Conservation (phyloP, 805 yeast genomes). For the Debaryomyces tyrocola region DNA sequence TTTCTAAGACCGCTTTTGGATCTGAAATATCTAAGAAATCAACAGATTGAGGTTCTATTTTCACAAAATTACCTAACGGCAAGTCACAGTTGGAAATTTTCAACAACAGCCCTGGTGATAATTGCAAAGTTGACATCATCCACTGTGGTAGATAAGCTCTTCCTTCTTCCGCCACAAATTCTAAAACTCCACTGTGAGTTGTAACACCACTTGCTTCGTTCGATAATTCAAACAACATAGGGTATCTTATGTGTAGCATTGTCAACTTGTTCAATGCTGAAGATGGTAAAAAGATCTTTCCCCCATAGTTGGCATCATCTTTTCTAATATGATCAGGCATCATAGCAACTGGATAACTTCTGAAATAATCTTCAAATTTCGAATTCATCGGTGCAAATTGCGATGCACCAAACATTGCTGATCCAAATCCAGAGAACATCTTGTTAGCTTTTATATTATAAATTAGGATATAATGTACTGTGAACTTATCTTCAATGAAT, state of each 20-base stretch:
- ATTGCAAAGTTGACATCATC: constrained; percentile 81
- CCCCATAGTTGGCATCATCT: constrained; percentile 87
- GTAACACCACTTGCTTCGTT: constrained; percentile 59
- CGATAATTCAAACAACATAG: constrained; percentile 85
- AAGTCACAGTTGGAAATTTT: constrained; percentile 75
- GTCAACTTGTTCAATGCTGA: constrained; percentile 87
- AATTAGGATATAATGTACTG: neutral
- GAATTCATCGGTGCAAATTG: constrained; percentile 31
- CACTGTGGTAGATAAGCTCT: constrained; percentile 92
- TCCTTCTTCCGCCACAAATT: constrained; percentile 97
- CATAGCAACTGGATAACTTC: constrained; percentile 90
- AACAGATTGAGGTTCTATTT: constrained; percentile 91
- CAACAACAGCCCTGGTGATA: constrained; percentile 79
- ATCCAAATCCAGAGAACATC: constrained; percentile 47
- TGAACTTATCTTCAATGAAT: neutral
- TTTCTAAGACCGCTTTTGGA: constrained; percentile 95
- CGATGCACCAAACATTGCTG: constrained; percentile 35
- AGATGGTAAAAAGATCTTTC: constrained; percentile 92
- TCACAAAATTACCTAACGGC: constrained; percentile 85
- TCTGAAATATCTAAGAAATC: constrained; percentile 92
- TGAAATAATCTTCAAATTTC: constrained; percentile 78
- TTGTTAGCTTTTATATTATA: neutral
- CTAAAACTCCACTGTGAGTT: constrained; percentile 93
- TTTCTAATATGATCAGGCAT: constrained; percentile 75
- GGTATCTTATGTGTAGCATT: constrained; percentile 89